Evolutionary conservation across 2,329 filamentous ascomycete species (phyloP).

Genomic region (Drechslerella dactyloides): DNA sequence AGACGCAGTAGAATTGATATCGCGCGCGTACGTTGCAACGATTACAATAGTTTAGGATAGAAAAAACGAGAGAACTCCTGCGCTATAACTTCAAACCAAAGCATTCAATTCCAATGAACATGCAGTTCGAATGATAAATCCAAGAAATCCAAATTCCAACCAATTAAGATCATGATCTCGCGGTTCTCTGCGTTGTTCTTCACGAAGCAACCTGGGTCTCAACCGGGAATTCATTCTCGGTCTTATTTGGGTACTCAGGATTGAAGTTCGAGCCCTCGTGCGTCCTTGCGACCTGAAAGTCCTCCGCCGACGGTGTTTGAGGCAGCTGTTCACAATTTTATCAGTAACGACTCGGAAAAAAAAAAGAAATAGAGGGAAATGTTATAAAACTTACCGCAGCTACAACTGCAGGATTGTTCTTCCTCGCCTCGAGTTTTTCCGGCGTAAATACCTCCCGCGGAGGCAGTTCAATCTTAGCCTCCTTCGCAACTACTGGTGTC

Average conservation of each 20-base stretch:
- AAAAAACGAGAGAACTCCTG: slow-evolving; percentile 35
- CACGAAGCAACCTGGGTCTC: slow-evolving; percentile 47
- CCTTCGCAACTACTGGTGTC: slow-evolving; percentile 7
- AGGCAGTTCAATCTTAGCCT: slow-evolving; percentile 9
- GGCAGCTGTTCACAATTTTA: slow-evolving; percentile 16
- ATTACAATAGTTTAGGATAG: slow-evolving; percentile 10
- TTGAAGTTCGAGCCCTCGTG: slow-evolving; percentile 35
- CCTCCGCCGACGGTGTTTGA: slow-evolving; percentile 45
- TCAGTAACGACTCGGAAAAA: neutral
- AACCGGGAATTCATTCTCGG: too few species aligned
- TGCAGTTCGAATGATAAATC: slow-evolving; percentile 10
- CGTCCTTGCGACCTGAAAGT: slow-evolving; percentile 37
- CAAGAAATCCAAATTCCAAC: neutral
- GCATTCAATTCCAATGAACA: slow-evolving; percentile 7
- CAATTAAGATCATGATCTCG: neutral
- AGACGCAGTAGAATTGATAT: neutral
- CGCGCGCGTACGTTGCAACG: neutral
- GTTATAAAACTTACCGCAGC: slow-evolving; percentile 24
- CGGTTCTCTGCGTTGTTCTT: neutral
- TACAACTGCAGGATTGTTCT: slow-evolving; percentile 37
- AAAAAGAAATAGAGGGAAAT: too few species aligned
- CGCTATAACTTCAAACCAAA: slow-evolving; percentile 22
- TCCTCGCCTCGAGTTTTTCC: slow-evolving; percentile 28
- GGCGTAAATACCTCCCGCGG: slow-evolving; percentile 1
- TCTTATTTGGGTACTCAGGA: slow-evolving; percentile 40